These are phyloP conservation scores for Vishniacozyma victoriae DNA, from an alignment of 768 basidiomycete species.

Conservation along the genomic window DNA sequence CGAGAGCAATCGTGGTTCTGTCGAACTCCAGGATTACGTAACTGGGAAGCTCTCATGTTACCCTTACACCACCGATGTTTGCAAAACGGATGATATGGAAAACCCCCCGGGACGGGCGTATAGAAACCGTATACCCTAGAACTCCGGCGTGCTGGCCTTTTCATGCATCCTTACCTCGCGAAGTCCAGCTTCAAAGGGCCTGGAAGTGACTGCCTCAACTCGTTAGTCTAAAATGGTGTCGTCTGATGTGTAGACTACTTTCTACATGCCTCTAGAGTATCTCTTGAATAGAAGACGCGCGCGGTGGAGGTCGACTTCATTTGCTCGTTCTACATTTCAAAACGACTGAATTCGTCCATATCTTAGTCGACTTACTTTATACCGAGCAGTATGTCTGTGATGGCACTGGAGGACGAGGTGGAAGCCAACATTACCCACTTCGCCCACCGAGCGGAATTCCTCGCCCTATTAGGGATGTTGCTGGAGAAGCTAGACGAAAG, in stretches of 20 bases:
- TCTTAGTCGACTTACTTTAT: not conserved
- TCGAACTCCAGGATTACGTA: not conserved
- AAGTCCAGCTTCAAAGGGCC: too few species aligned
- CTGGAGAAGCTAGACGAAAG: conserved; percentile 54
- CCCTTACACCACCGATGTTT: conserved; percentile 7
- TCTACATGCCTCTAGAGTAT: too few species aligned
- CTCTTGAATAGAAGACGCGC: too few species aligned
- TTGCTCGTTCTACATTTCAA: not conserved
- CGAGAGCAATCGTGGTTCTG: too few species aligned
- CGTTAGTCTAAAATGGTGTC: too few species aligned
- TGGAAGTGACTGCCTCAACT: too few species aligned
- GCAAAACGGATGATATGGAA: too few species aligned
- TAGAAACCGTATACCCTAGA: too few species aligned
- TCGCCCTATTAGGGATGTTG: conserved; percentile 54
- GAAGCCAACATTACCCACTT: conserved; percentile 45
- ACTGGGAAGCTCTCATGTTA: conserved; percentile 1
- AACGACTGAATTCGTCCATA: not conserved
- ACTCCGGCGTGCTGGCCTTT: too few species aligned
- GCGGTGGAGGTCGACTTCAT: not conserved
- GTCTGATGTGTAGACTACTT: too few species aligned
- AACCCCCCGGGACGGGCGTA: too few species aligned
- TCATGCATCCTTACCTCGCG: too few species aligned
- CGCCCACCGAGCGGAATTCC: conserved; percentile 54
- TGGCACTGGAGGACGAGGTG: conserved; percentile 27
- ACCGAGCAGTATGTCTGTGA: not conserved